Conservation (phyloP, 345 rosid genomes). For the Bruguiera gymnorhiza region DNA sequence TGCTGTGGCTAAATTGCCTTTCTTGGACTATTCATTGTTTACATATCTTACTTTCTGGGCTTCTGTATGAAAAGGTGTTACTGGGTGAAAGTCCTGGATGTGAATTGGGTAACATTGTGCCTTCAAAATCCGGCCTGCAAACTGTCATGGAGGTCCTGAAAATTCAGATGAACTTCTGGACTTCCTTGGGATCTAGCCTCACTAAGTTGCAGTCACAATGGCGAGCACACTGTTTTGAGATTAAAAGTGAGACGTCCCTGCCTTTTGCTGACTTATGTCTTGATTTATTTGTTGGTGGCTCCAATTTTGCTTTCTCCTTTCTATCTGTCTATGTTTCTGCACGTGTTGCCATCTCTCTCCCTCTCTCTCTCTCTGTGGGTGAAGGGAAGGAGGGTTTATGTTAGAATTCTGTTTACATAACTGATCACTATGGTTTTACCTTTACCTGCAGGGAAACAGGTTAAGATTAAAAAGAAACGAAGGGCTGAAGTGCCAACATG, state of each 20-base stretch:
- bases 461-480: conserved; percentile 44
- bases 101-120: conserved; percentile 38
- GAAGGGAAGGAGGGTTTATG: too few species aligned
- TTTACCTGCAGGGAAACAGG: conserved; percentile 46
- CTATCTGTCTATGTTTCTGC: not conserved
- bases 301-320: not conserved
- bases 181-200: conserved; percentile 39
- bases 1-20: not conserved
- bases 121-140: conserved; percentile 65
- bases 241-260: conserved; percentile 51
- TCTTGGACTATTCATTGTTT: not conserved
- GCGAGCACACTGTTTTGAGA: conserved; percentile 35
- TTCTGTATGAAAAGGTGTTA: conserved; percentile 45
- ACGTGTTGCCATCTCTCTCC: too few species aligned
- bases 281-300: not conserved
- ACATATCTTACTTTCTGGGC: conserved; percentile 14
- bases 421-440: not conserved
- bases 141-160: conserved; percentile 77
- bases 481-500: conserved; percentile 45
- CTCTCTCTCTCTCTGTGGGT: too few species aligned
- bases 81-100: conserved; percentile 59
- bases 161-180: conserved; percentile 83
- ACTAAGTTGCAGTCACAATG: conserved; percentile 54
- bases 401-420: not conserved
- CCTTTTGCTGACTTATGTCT: not conserved